Base-by-base conservation (phyloP, 129 eudicot genomes). In the Centrapalus pauciflorus region DNA sequence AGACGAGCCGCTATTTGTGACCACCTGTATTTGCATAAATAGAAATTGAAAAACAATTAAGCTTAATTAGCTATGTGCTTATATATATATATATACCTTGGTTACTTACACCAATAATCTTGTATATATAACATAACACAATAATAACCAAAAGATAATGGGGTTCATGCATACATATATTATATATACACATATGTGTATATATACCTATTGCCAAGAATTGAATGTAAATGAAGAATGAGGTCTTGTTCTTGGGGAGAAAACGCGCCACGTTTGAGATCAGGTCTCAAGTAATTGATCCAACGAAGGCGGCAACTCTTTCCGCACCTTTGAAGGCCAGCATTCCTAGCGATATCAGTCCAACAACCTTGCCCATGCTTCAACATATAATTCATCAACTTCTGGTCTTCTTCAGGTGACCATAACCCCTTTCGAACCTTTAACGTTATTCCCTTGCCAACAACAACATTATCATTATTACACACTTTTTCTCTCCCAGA, bases 361-460 rank as follows among this genome's bases (percentile, higher is more conserved):
- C 98, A 92, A 64, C 96, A 91, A 2, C 98, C 95, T 7, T 88
- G 85, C 0, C 98, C 91, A 61, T 88, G 85, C n/a, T 63, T 81
- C 64, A 88, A n/a, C 98, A 85, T 92, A 63, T 88, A 88, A 19
- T 63, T 77, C 90, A 88, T 85, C 71, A 91, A 71, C 75, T 87
- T 91, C 59, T 87, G 90, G 33, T 91, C 97, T 76, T 87, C 97
- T 69, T 88, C 98, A 1, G 95, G 94, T 21, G 96, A 92, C 98
- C 98, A 92, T 37, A 92, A 73, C 28, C 98, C 96, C 62, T 92
- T 92, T 67, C 98, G 75, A 17, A 87, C 71, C 71, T 84, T 84
- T 6, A 37, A 30, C 54, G 2, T 48, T 40, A 37, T 69, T 11
- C 68, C 73, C 28, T 71, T 71, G 41, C n/a, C 32, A 71, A 48